Evolutionary conservation across 176 grass and related monocot species (phyloP), one percentile per base, ranked within the genome.

Genomic region (Oryza meyeriana): DNA sequence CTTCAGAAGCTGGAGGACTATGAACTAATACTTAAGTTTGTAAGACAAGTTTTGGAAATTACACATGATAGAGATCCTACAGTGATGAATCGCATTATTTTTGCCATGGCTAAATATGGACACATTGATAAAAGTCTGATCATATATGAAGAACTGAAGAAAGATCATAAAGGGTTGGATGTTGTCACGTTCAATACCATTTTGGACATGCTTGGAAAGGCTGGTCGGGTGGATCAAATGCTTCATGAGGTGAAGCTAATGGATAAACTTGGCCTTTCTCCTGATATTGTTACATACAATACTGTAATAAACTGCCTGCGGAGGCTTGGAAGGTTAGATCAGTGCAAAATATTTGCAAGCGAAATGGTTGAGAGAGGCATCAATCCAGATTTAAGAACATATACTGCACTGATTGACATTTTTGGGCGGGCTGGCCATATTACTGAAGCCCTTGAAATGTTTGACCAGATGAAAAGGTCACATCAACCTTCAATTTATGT

Each of bases 221-320:
- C 82, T 34, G 90, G 93, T 58, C 87, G 57, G 39, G 87, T 89
- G 77, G 85, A 91, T 69, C 30, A 91, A 61, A 95, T 98, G 93
- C 79, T 98, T 39, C 28, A 33, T 9, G 90, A 95, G 58, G 33
- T 98, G 82, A 81, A 71, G 78, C n/a, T 76, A 61, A 95, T 95
- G 96, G 85, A 91, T 66, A 72, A 88, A 45, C 69, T 84, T 55
- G 88, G 90, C 22, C 79, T 88, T 87, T 44, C 73, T 82, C 90
- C 96, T 74, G 90, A 95, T 85, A 64, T 89, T 28, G 81, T 91
- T 70, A 98, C 96, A 13, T 98, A 98, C 63, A 98, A 92, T 79
- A 98, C 96, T 34, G 57, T 98, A 63, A 90, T 95, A 62, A 98
- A 95, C 74, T 93, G 86, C 82, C 28, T 91, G 31, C 87, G 87